Base-by-base conservation (phyloP, 306 rosid species). In the Macrotyloma uniflorum region DNA sequence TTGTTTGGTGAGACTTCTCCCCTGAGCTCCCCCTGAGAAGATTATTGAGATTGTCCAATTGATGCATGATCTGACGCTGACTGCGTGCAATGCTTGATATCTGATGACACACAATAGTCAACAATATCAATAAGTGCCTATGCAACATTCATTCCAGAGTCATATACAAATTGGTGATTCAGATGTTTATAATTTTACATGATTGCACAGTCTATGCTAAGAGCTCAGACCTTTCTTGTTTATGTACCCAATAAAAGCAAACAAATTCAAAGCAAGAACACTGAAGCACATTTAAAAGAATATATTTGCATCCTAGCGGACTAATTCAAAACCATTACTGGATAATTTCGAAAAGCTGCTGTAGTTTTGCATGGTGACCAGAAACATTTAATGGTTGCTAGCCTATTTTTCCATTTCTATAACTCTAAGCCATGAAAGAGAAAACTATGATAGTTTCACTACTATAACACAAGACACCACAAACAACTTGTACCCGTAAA, bases 31-130 rank as follows among this genome's bases (percentile, higher is more conserved):
- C 91, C 23, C 90, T 85, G 35, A 96, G 83, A 74, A 91, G 90
- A 76, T 80, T 91, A 83, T 77, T 85, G 66, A 96, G 91, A 81
- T 85, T 90, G 85, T 93, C 96, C 42, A 96, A 68, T 73, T 96
- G 98, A 69, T 88, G 98, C 83, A 87, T 84, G 15, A 96, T 85
- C 79, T 96, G 98, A 36, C 94, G 93, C 83, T 96, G 99, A 5
- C 96, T 83, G 59, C 93, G 88, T 0, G 84, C 70, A 18, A 95
- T 86, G 15, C 86, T 76, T 6, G 90, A 89, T 82, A 96, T 80
- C 99, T 93, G 84, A 67, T 55, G 33, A 47, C 47, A 85, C 59
- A 79, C 2, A 59, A 45, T 8, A 75, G 67, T 16, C 75, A 58
- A 20, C 22, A 33, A 24, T 43, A 69, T 55, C 13, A 79, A 20